Base-by-base conservation (phyloP, 306 rosid species). In the Cucurbita pepo region DNA sequence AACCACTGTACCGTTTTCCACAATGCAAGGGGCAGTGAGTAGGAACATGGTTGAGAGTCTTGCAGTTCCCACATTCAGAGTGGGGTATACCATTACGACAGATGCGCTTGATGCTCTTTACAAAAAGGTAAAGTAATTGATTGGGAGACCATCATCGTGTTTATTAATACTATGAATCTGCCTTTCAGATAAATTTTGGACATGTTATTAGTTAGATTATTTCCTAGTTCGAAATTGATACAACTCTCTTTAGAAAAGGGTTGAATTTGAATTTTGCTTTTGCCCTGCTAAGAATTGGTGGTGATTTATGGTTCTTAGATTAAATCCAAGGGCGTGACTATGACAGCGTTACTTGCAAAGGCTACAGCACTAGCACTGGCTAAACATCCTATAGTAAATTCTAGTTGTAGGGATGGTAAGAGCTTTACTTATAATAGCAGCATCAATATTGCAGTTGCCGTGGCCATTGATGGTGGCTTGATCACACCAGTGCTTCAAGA, bases 281-380 rank as follows among this genome's bases (percentile, higher is more conserved):
- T 59, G 19, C 37, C 19, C 48, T 9, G 53, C 53, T 70, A 56
- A 45, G 0, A 19, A 36, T 16, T 37, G 48, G 16, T 43, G 19
- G 56, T 55, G 48, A 14, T 40, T 53, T 56, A 70, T 12, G 59
- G 60, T 69, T 78, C 43, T 52, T 77, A 91, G 99, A 86, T 95
- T 77, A 95, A 95, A 82, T 79, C 89, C 18, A 95, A 95, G 87
- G 99, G 99, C 80, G 99, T 95, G 76, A 95, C 99, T 55, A 95
- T 95, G 99, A 91, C 97, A 22, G 96, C 99, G 54, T 85, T 95
- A 87, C 97, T 95, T 80, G 99, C 97, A 44, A 95, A 95, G 89
- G 97, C 97, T 7, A 86, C 99, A 9, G 99, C 97, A 67, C 92
- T 94, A 25, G 97, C 99, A 0, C 78, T 94, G 79, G 91, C 74